phyloP scores from a whole-genome alignment of 495 filamentous ascomycete species.

The Trichoderma asperelloides region DNA sequence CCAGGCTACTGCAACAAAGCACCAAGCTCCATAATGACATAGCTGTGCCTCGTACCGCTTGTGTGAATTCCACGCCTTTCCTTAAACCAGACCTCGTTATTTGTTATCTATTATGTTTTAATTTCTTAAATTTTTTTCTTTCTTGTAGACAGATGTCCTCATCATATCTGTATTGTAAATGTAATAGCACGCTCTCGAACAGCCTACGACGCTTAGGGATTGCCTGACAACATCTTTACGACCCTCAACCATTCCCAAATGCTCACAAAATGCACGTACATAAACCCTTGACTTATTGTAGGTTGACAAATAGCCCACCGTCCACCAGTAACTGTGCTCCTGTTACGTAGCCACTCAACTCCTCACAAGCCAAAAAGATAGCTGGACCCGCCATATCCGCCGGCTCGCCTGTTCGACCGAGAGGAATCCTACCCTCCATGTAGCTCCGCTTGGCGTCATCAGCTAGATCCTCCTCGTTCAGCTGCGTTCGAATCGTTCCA shows the following conservation, averaged over 20 bases:
- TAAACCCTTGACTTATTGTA: slow-evolving; percentile 30
- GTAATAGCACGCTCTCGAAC: no score
- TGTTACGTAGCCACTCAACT: slow-evolving; percentile 70
- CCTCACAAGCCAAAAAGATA: slow-evolving; percentile 75
- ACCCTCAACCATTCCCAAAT: no score
- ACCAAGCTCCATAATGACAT: slow-evolving; percentile 3
- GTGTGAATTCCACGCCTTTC: no score
- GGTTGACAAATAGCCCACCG: slow-evolving; percentile 59
- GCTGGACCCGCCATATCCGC: slow-evolving; percentile 71
- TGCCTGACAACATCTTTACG: not conserved
- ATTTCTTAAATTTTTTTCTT: no score
- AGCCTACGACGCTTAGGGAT: no score
- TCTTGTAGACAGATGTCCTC: no score
- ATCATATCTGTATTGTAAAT: no score
- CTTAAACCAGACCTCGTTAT: no score
- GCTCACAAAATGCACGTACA: not conserved
- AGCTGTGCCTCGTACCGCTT: not conserved
- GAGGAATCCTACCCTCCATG: slow-evolving; percentile 77
- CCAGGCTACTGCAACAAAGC: not conserved
- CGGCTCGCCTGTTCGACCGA: slow-evolving; percentile 63
- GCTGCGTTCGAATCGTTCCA: slow-evolving; percentile 75
- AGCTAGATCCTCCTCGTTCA: slow-evolving; percentile 75
- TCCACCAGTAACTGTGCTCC: slow-evolving; percentile 82
- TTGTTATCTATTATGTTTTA: no score
- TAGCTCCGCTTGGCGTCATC: slow-evolving; percentile 63